Base-by-base conservation (phyloP, 2,329 filamentous ascomycete genomes). In the Exophiala lecanii-corni region DNA sequence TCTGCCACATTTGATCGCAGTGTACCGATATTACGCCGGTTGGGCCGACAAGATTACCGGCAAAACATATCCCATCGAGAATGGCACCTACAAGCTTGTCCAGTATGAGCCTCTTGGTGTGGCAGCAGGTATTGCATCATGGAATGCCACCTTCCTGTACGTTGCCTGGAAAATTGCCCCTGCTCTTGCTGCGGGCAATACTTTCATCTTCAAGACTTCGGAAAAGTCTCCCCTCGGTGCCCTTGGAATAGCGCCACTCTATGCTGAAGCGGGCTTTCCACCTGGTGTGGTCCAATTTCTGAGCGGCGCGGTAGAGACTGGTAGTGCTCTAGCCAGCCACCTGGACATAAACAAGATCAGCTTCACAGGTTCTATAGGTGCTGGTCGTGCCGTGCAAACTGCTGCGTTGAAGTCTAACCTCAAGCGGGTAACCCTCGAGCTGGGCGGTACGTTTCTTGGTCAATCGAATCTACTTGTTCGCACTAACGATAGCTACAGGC, bases 21-120 rank as follows among this genome's bases (percentile, higher is more conserved):
- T 77, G 69, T 67, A 95, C 59, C 81, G 89, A 66, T 96, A 89
- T 72, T 92, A 89, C 59, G 88, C 78, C 60, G 89, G 89, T 50
- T 94, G 84, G 82, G 86, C 88, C 59, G 89, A 95, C 75, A 95
- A 94, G 81, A 82, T 92, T 55, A 76, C 82, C 67, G 88, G 89
- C 67, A 88, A 89, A 74, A 87, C 88, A 43, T 81, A 92, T 51
- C 83, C 89, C 56, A 82, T 81, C 9, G 34, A 89, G 86, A 65
- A 74, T 89, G 51, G 83, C 82, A 2, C 89, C 87, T 61, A 88
- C 82, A 1, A 67, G 86, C 44, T 77, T 79, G 49, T 80, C 4
- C 36, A 25, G 9, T 42, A 50, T 17, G 49, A 94, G 75, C 86
- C 88, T 7, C 71, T 81, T 53, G 84, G 84, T 65, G 84, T 89